Base-by-base conservation (phyloP, 805 yeast species). In the Starmerella stigmatis region DNA sequence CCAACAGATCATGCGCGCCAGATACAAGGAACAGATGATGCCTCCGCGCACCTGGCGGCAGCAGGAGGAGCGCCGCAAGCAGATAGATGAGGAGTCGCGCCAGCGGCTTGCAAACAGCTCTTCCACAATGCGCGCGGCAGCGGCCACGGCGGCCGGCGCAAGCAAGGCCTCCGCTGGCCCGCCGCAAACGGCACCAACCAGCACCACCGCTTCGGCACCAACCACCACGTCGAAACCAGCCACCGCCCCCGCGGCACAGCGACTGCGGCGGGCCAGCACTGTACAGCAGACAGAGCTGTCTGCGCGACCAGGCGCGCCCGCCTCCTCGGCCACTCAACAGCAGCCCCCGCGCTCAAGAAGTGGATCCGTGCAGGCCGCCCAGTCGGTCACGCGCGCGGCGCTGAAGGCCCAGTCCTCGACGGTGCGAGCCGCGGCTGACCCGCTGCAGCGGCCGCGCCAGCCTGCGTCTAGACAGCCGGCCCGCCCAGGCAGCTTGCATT, bases 131-230 rank as follows among this genome's bases (percentile, higher is more conserved):
- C 35, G 31, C 26, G 38, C 20, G 11, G 35, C 28, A 5, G 53
- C 53, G 8, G 46, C 44, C 13, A 54, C 57, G 9, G 57, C 57
- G 2, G 57, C 57, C 10, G 35, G 47, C 7, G 48, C 52, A 2
- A 49, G 54, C 35, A 22, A n/a, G n/a, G n/a, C n/a, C n/a, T n/a
- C n/a, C n/a, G n/a, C n/a, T n/a, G n/a, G n/a, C n/a, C 35, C 21
- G n/a, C 23, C 34, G 19, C 34, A 11, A 21, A 10, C 34, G 20
- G n/a, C 10, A 15, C 34, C 34, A 13, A 21, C n/a, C n/a, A n/a
- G n/a, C n/a, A n/a, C n/a, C n/a, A n/a, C n/a, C n/a, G n/a, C n/a
- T n/a, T n/a, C n/a, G n/a, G n/a, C n/a, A n/a, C n/a, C n/a, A n/a
- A n/a, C n/a, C n/a, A n/a, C n/a, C n/a, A n/a, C n/a, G n/a, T n/a